These are phyloP conservation scores for Hypholoma sublateritium DNA, from an alignment of 768 basidiomycete species.

Conservation along the genomic window DNA sequence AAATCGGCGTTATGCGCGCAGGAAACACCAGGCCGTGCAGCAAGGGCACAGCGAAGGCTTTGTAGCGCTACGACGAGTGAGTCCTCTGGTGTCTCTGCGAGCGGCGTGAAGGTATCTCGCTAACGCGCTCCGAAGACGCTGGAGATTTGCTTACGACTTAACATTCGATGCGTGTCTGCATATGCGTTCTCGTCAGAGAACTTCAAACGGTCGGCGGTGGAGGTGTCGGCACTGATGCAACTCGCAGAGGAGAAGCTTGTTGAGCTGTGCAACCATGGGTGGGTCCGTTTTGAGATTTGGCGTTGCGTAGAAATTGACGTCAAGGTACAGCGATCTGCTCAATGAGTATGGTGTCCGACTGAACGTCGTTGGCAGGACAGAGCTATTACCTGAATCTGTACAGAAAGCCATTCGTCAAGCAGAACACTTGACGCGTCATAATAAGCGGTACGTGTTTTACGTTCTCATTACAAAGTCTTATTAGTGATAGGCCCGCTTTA, in stretches of 20 bases:
- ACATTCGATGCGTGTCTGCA: constrained; percentile 83
- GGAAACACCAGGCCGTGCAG: constrained; percentile 57
- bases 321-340: constrained; percentile 62
- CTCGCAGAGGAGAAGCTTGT: constrained; percentile 75
- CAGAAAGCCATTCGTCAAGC: constrained; percentile 68
- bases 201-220: constrained; percentile 83
- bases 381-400: constrained; percentile 79
- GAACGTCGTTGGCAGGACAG: constrained; percentile 73
- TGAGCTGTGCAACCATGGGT: constrained; percentile 85
- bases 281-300: constrained; percentile 23
- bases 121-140: constrained; percentile 54
- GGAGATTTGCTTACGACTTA: constrained; percentile 80
- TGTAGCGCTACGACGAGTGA: constrained; percentile 71
- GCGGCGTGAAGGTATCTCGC: background rate
- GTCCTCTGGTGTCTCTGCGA: constrained; percentile 22
- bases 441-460: constrained; percentile 53
- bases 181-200: constrained; percentile 99
- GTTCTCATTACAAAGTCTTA: background rate
- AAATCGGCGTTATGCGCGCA: constrained; percentile 86
- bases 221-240: constrained; percentile 88
- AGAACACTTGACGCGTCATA: constrained; percentile 73
- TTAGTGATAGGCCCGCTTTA: constrained; percentile 26
- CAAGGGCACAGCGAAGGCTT: constrained; percentile 90
- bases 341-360: constrained; percentile 82
- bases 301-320: background rate